Conservation (phyloP, 768 basidiomycete genomes). For the Tulasnella calospora region DNA sequence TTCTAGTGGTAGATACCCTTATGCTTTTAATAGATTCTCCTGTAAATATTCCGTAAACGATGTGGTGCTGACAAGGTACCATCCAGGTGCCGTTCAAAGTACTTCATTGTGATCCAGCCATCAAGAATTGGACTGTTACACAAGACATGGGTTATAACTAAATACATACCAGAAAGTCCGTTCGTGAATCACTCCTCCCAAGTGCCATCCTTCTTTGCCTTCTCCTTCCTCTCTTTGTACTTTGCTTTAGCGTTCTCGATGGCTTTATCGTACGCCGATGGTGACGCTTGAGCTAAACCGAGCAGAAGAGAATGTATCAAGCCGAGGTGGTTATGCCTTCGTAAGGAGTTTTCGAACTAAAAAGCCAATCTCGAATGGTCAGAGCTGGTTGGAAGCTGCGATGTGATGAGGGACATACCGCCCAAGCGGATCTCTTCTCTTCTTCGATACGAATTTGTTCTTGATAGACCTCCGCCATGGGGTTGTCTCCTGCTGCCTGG, state of each 20-base stretch:
- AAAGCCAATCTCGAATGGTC: constrained; percentile 8
- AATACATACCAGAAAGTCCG: too few species aligned
- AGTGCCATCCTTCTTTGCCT: constrained; percentile 13
- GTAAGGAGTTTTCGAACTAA: constrained; percentile 82
- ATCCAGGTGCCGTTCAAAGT: too few species aligned
- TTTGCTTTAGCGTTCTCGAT: constrained; percentile 30
- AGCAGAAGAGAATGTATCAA: constrained; percentile 68
- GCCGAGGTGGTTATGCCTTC: constrained; percentile 83
- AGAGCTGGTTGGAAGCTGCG: constrained; percentile 5
- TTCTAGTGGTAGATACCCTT: too few species aligned
- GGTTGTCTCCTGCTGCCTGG: constrained; percentile 39
- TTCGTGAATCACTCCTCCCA: constrained; percentile 3
- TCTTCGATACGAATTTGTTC: constrained; percentile 61
- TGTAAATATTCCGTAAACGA: too few species aligned
- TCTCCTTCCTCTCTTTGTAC: constrained; percentile 26
- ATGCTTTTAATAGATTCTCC: too few species aligned
- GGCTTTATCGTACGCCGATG: constrained; percentile 48
- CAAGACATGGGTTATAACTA: too few species aligned
- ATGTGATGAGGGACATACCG: constrained; percentile 48
- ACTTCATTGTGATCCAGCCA: too few species aligned
- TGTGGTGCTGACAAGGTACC: too few species aligned
- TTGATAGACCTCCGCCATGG: constrained; percentile 45
- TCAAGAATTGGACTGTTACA: too few species aligned
- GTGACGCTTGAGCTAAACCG: constrained; percentile 58
- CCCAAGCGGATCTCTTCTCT: constrained; percentile 73